These are phyloP conservation scores for Pseudocercospora crystallina DNA, from an alignment of 2,329 filamentous ascomycete species.

Conservation along the genomic window DNA sequence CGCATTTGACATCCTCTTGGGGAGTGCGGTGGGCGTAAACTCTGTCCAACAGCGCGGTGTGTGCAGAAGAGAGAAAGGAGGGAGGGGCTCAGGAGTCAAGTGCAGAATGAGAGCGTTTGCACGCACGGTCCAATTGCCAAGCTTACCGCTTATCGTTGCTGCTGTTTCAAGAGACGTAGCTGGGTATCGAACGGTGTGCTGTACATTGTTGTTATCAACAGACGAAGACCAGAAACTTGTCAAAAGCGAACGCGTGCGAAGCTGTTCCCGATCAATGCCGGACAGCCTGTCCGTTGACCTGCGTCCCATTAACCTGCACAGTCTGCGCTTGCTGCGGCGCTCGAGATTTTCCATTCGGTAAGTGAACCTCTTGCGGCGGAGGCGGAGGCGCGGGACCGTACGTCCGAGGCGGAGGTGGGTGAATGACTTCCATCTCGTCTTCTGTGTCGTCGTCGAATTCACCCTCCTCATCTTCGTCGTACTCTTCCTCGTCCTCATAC, in stretches of 20 bases:
- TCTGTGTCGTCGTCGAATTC: conserved; percentile 65
- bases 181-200: no score
- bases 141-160: no score
- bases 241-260: neutral
- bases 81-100: neutral
- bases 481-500: conserved; percentile 67
- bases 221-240: neutral
- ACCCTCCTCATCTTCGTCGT: conserved; percentile 63
- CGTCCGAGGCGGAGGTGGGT: conserved; percentile 33
- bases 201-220: neutral
- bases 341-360: conserved; percentile 31
- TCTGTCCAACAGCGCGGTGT: conserved; percentile 34
- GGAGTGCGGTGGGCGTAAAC: conserved; percentile 30
- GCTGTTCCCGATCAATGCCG: conserved; percentile 8
- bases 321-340: conserved; percentile 11
- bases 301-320: conserved; percentile 19
- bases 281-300: conserved; percentile 10
- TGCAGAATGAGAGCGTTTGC: neutral
- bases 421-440: conserved; percentile 41
- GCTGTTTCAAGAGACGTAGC: no score
- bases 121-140: no score
- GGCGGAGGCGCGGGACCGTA: conserved; percentile 51
- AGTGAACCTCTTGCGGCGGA: conserved; percentile 34
- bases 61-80: conserved; percentile 7
- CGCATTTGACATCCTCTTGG: conserved; percentile 19